Conservation (phyloP, 768 basidiomycete genomes). For the Suillus fuscotomentosus region DNA sequence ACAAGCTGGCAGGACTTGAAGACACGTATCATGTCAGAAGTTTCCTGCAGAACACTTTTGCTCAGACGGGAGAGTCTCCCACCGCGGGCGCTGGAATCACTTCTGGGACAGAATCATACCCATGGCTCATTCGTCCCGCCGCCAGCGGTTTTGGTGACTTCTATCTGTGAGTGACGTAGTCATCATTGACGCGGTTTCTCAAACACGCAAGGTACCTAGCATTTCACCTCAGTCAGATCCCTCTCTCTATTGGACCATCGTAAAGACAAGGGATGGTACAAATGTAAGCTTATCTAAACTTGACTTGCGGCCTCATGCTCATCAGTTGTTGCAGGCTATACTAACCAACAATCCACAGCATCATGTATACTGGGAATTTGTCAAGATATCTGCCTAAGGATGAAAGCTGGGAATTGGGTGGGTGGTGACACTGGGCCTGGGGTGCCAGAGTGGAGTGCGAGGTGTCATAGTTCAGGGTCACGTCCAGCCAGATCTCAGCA, state of each 20-base stretch:
- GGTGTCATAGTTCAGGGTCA: neutral
- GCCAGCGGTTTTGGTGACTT: neutral
- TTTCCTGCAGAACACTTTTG: slow-evolving; percentile 3
- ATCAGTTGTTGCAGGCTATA: neutral
- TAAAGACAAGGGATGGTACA: neutral
- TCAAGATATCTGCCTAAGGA: neutral
- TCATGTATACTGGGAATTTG: neutral
- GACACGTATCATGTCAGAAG: neutral
- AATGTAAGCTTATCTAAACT: neutral
- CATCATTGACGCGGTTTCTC: neutral
- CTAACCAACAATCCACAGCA: neutral
- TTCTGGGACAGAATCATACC: slow-evolving; percentile 1
- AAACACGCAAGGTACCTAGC: neutral
- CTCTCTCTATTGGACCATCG: slow-evolving; percentile 3
- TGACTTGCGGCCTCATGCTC: neutral
- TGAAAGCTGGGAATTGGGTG: neutral
- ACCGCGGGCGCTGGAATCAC: neutral
- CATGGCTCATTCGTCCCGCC: slow-evolving; percentile 4
- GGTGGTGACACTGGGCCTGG: neutral
- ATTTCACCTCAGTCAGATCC: neutral
- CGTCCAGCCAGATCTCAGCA: neutral
- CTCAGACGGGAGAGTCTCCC: neutral
- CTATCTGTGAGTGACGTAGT: neutral
- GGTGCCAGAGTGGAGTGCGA: neutral
- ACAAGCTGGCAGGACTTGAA: neutral